phyloP scores from a whole-genome alignment of 2,329 filamentous ascomycete genomes.

The Colletotrichum sp. region DNA sequence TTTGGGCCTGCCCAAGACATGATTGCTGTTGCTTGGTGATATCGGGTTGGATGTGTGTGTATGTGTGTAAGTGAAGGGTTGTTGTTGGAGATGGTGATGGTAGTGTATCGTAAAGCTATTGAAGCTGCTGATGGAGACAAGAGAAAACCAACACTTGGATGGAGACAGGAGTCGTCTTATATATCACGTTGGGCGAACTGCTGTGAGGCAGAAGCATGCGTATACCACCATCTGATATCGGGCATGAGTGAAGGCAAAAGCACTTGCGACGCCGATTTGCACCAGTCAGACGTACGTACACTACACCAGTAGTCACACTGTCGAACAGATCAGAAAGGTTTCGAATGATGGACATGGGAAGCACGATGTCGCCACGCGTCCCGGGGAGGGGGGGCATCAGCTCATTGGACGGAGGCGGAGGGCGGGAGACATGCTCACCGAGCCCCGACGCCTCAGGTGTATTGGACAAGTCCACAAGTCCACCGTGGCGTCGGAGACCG shows the following conservation, averaged over 20 bases:
- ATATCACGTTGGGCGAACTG: not conserved
- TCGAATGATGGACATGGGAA: slow-evolving; percentile 18
- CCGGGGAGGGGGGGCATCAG: slow-evolving; percentile 3
- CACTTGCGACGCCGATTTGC: slow-evolving; percentile 12
- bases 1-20: slow-evolving; percentile 23
- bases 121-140: not conserved
- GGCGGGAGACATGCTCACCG: not conserved
- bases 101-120: slow-evolving; percentile 2
- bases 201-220: slow-evolving; percentile 14
- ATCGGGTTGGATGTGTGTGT: not conserved
- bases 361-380: slow-evolving; percentile 23
- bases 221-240: slow-evolving; percentile 14
- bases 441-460: not conserved
- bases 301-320: slow-evolving; percentile 1
- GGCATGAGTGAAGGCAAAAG: slow-evolving; percentile 19
- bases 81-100: not conserved
- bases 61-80: not conserved
- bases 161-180: not conserved
- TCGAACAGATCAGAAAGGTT: slow-evolving; percentile 18
- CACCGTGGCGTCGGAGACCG: not conserved
- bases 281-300: slow-evolving; percentile 12
- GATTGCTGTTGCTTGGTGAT: not conserved
- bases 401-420: slow-evolving; percentile 14
- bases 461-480: not conserved
- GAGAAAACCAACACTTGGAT: not conserved